Evolutionary conservation across 371 early-diverging fungal species (phyloP), one percentile per base, ranked within the genome.

Genomic region (Apophysomyces elegans): DNA sequence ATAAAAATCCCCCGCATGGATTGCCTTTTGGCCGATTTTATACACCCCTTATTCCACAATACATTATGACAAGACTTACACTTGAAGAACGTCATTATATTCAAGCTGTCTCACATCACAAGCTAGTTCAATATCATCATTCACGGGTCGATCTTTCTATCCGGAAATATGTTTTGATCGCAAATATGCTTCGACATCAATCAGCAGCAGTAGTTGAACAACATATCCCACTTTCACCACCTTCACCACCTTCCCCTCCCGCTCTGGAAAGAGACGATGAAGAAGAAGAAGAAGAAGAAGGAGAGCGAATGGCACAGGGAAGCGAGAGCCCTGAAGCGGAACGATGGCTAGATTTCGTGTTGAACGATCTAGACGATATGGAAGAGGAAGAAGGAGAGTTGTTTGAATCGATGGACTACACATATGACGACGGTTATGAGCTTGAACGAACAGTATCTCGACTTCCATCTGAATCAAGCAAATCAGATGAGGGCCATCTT

Each of bases 261-360:
- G 32, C 32, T 26, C 32, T 26, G 32, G 32, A 26, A 26, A 26
- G 32, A 26, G 32, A 26, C 32, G 32, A 26, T 26, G 32, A 64
- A 0, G 75, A 69, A 1, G 69, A 62, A 9, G 73, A 62, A 9
- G 73, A 75, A 11, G 75, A 71, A 1, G 78, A 73, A 68, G 72
- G 8, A 72, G 72, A 12, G 71, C 26, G 21, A 69, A 65, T 5
- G 70, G 65, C 32, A 26, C 32, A 26, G 13, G 39, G 9, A 9
- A 50, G 21, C 21, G 54, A 50, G 9, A 21, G 16, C n/a, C 54
- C 54, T 5, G 54, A 50, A 26, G 54, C 54, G 9, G 54, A 50
- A 50, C 54, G 54, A 50, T 50, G 54, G 54, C 54, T 50, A 21
- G 54, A 50, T 50, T 50, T 50, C 21, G 54, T 50, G 9, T 26